These are phyloP conservation scores for Chamaenerion angustifolium DNA, from an alignment of 345 rosid genomes.

Conservation along the genomic window DNA sequence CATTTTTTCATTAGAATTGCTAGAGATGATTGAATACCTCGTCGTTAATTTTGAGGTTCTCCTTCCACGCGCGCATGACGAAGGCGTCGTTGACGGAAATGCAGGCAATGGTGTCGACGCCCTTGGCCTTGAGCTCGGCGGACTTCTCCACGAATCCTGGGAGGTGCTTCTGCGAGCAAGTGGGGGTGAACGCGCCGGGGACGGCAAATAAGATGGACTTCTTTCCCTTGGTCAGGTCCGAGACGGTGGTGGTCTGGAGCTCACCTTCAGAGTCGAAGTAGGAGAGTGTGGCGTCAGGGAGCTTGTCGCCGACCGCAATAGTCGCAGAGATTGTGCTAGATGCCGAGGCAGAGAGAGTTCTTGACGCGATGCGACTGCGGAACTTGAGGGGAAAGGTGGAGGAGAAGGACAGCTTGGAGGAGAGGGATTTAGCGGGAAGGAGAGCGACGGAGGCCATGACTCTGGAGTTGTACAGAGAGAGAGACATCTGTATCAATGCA, in stretches of 20 bases:
- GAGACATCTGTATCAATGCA: slow-evolving; percentile 15
- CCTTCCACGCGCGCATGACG: slow-evolving; percentile 82
- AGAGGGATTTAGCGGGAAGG: slow-evolving; percentile 16
- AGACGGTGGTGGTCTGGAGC: slow-evolving; percentile 66
- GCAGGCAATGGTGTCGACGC: slow-evolving; percentile 77
- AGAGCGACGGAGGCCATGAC: slow-evolving; percentile 17
- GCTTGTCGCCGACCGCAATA: slow-evolving; percentile 69
- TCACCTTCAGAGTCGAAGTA: slow-evolving; percentile 66
- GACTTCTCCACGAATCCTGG: slow-evolving; percentile 88
- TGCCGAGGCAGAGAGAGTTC: slow-evolving; percentile 16
- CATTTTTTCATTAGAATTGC: not conserved
- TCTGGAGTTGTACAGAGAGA: slow-evolving; percentile 36
- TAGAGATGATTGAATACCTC: slow-evolving; percentile 11
- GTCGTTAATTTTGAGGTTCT: slow-evolving; percentile 50
- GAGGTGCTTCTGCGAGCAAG: slow-evolving; percentile 86
- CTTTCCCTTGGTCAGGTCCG: slow-evolving; percentile 59
- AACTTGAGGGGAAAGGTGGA: slow-evolving; percentile 3
- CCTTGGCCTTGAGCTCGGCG: slow-evolving; percentile 63
- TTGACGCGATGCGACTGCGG: slow-evolving; percentile 12
- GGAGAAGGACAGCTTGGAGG: slow-evolving; percentile 18
- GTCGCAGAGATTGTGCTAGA: slow-evolving; percentile 33
- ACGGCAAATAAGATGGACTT: slow-evolving; percentile 76
- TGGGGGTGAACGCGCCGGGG: slow-evolving; percentile 92
- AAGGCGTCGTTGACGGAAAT: slow-evolving; percentile 85
- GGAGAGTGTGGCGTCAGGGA: slow-evolving; percentile 77